Evolutionary conservation across 371 early-diverging fungal species (phyloP), one percentile per base, ranked within the genome.

Genomic region (Mucor circinelloides): DNA sequence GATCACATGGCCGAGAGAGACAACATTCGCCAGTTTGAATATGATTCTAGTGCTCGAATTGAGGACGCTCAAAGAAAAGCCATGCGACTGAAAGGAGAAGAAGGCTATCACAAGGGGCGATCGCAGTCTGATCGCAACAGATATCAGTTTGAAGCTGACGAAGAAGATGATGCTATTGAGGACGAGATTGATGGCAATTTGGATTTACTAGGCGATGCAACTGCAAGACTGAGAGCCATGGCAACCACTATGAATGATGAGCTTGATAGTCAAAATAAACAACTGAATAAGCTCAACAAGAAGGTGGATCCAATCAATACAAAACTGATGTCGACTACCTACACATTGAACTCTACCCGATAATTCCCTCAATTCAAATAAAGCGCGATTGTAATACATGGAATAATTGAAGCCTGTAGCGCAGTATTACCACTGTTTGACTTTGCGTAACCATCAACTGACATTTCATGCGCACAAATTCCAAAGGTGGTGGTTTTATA

Each of bases 171-270:
- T 62, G 85, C 81, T 0, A 63, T 87, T 9, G 95, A 95, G 78
- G 81, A 89, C 62, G 95, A 95, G 70, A 90, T 95, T 67, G 89
- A 95, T 73, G 50, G 64, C 13, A 94, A 95, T 75, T 64, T 95
- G 71, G 89, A 91, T 68, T 69, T 87, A 66, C 78, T 95, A 36
- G 82, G 90, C 32, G 74, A 75, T 63, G 85, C 89, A 2, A 68
- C 92, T 19, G 76, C 83, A 5, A 71, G 90, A 40, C 75, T 95
- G 57, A 91, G 88, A 82, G 83, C 87, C 68, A 88, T 90, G 84
- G 90, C 93, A 17, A 64, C 82, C 30, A 78, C 89, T 54, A 94
- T 94, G 88, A 86, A 87, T 62, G 75, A 79, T 9, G 94, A 93
- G 72, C 79, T 95, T 38, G 84, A 87, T 60, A 74, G 83, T n/a